phyloP scores from a whole-genome alignment of 352 stramenopile species.

The Phytophthora multivora region DNA sequence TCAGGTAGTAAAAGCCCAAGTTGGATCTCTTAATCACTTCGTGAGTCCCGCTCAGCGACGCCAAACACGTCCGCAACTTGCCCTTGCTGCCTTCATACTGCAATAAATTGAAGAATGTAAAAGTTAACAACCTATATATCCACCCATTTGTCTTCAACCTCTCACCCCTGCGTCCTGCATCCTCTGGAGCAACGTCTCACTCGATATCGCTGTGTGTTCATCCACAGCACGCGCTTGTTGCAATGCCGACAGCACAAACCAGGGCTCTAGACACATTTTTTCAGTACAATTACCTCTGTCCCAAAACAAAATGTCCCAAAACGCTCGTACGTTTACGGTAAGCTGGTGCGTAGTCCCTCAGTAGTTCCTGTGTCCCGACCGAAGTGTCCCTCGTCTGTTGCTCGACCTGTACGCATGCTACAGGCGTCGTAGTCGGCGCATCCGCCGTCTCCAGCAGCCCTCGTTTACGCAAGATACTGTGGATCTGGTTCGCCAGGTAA shows the following conservation, averaged over 20 bases:
- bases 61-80: slow-evolving; percentile 64
- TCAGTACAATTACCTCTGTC: not conserved
- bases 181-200: slow-evolving; percentile 46
- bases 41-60: slow-evolving; percentile 61
- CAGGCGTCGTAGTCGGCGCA: not conserved
- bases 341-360: slow-evolving; percentile 51
- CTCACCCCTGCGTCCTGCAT: slow-evolving; percentile 60
- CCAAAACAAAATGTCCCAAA: not conserved
- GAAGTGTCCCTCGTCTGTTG: slow-evolving; percentile 4
- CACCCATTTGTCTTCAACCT: not conserved
- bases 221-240: slow-evolving; percentile 39
- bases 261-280: slow-evolving; percentile 55
- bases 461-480: slow-evolving; percentile 68
- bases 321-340: slow-evolving; percentile 61
- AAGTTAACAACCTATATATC: not conserved
- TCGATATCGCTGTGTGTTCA: slow-evolving; percentile 41
- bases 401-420: slow-evolving; percentile 7
- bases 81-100: slow-evolving; percentile 61
- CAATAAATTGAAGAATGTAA: not conserved
- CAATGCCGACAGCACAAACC: slow-evolving; percentile 74
- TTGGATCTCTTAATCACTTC: slow-evolving; percentile 56
- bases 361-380: slow-evolving; percentile 5
- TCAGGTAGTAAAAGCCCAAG: slow-evolving; percentile 56
- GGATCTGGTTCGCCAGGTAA: slow-evolving; percentile 87
- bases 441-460: slow-evolving; percentile 14